Conservation (phyloP, 1,284 basidiomycete genomes). For the Pascua sp. region DNA sequence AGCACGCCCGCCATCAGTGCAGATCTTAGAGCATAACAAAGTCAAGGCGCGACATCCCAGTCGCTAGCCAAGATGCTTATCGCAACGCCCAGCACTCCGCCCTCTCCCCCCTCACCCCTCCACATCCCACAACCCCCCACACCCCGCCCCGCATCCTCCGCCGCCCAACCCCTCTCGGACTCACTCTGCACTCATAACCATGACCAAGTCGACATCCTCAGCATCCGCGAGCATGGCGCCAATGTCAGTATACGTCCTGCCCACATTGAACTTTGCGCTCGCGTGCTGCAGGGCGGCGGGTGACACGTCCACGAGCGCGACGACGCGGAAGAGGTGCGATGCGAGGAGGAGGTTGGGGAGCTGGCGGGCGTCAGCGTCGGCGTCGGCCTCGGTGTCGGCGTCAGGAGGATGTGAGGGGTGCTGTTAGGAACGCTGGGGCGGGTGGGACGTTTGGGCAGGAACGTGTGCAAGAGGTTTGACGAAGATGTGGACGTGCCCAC, state of each 20-base stretch:
- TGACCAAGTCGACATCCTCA: conserved; percentile 41
- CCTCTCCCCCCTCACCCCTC: too few species aligned
- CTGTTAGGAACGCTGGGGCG: too few species aligned
- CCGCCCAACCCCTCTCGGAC: not conserved
- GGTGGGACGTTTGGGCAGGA: too few species aligned
- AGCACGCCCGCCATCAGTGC: too few species aligned
- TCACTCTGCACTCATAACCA: conserved; percentile 30
- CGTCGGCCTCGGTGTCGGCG: not conserved
- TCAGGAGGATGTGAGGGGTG: not conserved
- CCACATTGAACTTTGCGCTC: conserved; percentile 36
- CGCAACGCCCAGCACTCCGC: too few species aligned
- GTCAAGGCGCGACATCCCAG: too few species aligned
- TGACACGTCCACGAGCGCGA: conserved; percentile 45
- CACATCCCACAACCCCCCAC: not conserved
- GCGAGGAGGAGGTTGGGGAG: conserved; percentile 21
- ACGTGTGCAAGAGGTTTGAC: too few species aligned
- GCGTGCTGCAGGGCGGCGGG: conserved; percentile 30
- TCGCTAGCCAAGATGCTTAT: too few species aligned
- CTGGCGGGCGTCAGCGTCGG: conserved; percentile 8
- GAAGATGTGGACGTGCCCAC: not conserved
- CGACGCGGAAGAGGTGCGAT: conserved; percentile 18
- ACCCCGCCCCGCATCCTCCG: too few species aligned
- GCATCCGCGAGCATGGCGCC: conserved; percentile 25
- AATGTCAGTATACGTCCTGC: conserved; percentile 11
- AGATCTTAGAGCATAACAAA: too few species aligned